These are phyloP conservation scores for Talaromyces pinophilus DNA, from an alignment of 2,329 filamentous ascomycete species.

Conservation along the genomic window DNA sequence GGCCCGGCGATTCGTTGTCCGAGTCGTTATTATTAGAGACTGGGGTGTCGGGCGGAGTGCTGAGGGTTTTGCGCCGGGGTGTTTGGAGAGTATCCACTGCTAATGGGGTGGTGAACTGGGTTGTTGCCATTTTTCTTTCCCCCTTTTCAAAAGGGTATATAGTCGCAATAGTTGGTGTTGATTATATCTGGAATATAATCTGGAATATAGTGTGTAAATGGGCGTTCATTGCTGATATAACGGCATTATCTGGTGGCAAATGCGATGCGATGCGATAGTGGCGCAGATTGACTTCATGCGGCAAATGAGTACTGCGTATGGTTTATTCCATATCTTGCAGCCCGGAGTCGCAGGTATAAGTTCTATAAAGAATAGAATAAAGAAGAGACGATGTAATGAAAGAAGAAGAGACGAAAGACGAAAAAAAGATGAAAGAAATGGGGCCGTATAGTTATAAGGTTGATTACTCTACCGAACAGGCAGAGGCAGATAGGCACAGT, in stretches of 20 bases:
- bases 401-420: neutral
- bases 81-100: slow-evolving; percentile 8
- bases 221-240: neutral
- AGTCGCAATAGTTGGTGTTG: neutral
- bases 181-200: neutral
- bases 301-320: neutral
- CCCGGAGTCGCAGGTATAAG: neutral
- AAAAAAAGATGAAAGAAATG: neutral
- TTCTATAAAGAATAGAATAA: neutral
- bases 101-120: neutral
- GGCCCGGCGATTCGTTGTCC: neutral
- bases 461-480: neutral
- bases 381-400: neutral
- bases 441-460: neutral
- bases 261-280: slow-evolving; percentile 2
- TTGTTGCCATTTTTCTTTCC: slow-evolving; percentile 14
- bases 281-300: slow-evolving; percentile 15
- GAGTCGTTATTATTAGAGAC: neutral
- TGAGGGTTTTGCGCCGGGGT: neutral
- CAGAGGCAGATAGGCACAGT: neutral
- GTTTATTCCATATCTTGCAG: neutral
- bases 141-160: neutral
- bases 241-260: slow-evolving; percentile 4
- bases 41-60: slow-evolving; percentile 19
- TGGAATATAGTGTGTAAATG: neutral